Conservation (phyloP, 257 asterid genomes). For the Penstemon eatonii region DNA sequence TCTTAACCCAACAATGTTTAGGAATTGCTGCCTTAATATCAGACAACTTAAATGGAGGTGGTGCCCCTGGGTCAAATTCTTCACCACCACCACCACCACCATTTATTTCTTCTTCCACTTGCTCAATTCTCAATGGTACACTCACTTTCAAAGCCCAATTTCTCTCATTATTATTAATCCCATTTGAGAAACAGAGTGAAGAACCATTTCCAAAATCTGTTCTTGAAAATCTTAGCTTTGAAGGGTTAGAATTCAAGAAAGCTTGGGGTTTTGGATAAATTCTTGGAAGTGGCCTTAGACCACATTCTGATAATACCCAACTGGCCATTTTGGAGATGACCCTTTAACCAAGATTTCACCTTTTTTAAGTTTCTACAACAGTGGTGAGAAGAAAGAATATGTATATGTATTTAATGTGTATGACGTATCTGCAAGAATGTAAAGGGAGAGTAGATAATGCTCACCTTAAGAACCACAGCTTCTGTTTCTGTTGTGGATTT, state of each 20-base stretch:
- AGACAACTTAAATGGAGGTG: constrained; percentile 77
- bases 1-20: constrained; percentile 92
- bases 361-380: constrained; percentile 18
- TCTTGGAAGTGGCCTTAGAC: constrained; percentile 44
- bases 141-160: constrained; percentile 78
- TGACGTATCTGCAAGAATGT: constrained; percentile 11
- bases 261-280: constrained; percentile 41
- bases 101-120: constrained; percentile 41
- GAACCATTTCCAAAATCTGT: constrained; percentile 31
- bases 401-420: constrained; percentile 3
- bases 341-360: constrained; percentile 22
- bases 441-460: constrained; percentile 33
- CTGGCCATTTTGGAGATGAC: constrained; percentile 35
- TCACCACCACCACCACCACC: constrained; percentile 12
- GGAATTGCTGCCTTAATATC: constrained; percentile 88
- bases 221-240: constrained; percentile 41
- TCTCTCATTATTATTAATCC: constrained; percentile 34
- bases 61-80: constrained; percentile 69
- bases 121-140: constrained; percentile 58
- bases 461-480: constrained; percentile 39
- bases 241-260: constrained; percentile 27
- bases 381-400: constrained; percentile 12
- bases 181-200: constrained; percentile 28
- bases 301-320: constrained; percentile 48
- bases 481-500: constrained; percentile 26